Evolutionary conservation across 2,329 filamentous ascomycete genomes (phyloP), one percentile per base, ranked within the genome.

Genomic region (Botrytis pseudocinerea): DNA sequence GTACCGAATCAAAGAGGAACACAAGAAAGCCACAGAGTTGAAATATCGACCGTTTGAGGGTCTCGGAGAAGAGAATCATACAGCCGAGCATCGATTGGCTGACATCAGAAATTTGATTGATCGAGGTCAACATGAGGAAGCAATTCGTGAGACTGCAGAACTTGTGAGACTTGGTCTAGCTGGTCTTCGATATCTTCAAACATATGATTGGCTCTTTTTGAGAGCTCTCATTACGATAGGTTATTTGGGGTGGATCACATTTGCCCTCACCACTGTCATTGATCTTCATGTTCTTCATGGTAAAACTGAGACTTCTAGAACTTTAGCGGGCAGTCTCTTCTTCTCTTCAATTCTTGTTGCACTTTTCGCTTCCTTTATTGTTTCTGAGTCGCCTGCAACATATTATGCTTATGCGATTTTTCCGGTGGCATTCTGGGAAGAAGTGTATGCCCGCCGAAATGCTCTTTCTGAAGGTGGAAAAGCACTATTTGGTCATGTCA

Each of bases 201-300:
- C 95, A 0, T 99, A 99, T 79, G 96, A 99, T 83, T 99, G 96
- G 96, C 86, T 99, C 3, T 99, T 99, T 83, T 84, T 99, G 51
- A 88, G 96, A 74, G 92, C 93, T 2, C 86, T 99, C 68, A 92
- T 99, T 74, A 98, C 96, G 2, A 81, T 92, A 20, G 96, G 96
- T 28, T 99, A 98, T 79, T 84, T 98, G 12, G 96, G 96, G 32
- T 99, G 95, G 95, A 97, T 98, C 80, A 92, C 92, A 1, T 99
- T 95, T 82, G 94, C 95, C 2, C 85, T 97, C 69, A 96, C 94
- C 0, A 97, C 92, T 0, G 94, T 98, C 65, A 87, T 98, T 75
- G 92, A 97, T 80, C 84, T 95, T 70, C 94, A 97, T 82, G 93
- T 99, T 69, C 85, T 98, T 40, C 90, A 94, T 76, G 90, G 90